These are phyloP conservation scores for Astrocystis sublimbata DNA, from an alignment of 495 filamentous ascomycete genomes.

Conservation along the genomic window DNA sequence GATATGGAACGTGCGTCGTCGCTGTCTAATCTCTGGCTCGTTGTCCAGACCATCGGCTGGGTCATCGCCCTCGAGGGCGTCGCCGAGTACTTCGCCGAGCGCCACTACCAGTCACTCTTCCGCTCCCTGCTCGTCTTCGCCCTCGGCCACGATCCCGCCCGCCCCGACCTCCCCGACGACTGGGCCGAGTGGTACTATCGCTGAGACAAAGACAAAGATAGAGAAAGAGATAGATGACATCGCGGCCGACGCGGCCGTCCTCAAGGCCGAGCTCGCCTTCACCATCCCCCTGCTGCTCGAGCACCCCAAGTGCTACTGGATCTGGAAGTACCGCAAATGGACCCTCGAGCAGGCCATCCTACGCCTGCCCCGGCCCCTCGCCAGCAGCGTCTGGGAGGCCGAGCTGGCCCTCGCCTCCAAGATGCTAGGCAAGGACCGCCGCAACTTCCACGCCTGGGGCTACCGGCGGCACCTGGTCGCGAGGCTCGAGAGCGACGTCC, in stretches of 20 bases:
- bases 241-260: slow-evolving; percentile 34
- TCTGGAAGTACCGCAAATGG: slow-evolving; percentile 98
- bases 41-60: slow-evolving; percentile 52
- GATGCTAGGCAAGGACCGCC: slow-evolving; percentile 81
- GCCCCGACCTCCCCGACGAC: slow-evolving; percentile 47
- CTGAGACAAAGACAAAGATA: slow-evolving; percentile 33
- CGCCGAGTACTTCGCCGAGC: slow-evolving; percentile 55
- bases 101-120: slow-evolving; percentile 53
- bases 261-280: slow-evolving; percentile 70
- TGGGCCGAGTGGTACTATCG: slow-evolving; percentile 60
- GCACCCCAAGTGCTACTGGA: slow-evolving; percentile 98
- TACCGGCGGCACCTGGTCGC: slow-evolving; percentile 78
- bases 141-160: slow-evolving; percentile 50
- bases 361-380: slow-evolving; percentile 54
- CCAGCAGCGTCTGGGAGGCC: slow-evolving; percentile 72
- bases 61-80: slow-evolving; percentile 56
- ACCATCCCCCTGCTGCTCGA: slow-evolving; percentile 78
- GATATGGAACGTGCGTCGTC: slow-evolving; percentile 92
- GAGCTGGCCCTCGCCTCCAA: slow-evolving; percentile 80
- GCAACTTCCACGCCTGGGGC: slow-evolving; percentile 97
- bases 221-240: too few species aligned
- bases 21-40: slow-evolving; percentile 58
- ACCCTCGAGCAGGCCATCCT: slow-evolving; percentile 68
- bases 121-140: slow-evolving; percentile 49
- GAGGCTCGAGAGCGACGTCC: slow-evolving; percentile 60